Conservation (phyloP, 106 monocot genomes). For the Agapanthus africanus region DNA sequence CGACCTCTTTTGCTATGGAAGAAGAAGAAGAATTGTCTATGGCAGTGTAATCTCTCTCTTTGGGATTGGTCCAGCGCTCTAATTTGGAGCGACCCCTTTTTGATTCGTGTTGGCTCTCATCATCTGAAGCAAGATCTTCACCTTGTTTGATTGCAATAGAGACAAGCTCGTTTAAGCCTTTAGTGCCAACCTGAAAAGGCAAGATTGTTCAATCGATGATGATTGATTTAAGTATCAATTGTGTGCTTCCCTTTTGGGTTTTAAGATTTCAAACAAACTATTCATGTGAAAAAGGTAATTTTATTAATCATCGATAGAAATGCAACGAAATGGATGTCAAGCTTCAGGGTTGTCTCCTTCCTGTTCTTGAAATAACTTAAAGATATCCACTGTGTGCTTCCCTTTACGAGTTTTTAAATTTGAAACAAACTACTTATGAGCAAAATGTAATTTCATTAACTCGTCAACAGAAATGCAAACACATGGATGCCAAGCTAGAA, state of each 20-base stretch:
- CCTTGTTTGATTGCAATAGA: too few species aligned
- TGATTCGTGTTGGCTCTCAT: constrained; percentile 38
- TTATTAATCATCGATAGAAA: too few species aligned
- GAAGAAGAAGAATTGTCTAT: constrained; percentile 14
- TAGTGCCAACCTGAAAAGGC: constrained; percentile 25
- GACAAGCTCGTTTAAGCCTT: constrained; percentile 26
- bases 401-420: background rate
- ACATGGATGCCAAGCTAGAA: constrained; percentile 2
- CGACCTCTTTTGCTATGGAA: constrained; percentile 19
- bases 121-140: constrained; percentile 42
- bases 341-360: too few species aligned
- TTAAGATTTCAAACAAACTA: too few species aligned
- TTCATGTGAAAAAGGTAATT: too few species aligned
- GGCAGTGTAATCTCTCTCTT: constrained; percentile 60
- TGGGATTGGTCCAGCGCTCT: constrained; percentile 90
- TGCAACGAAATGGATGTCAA: too few species aligned
- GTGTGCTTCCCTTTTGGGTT: too few species aligned
- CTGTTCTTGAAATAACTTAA: too few species aligned
- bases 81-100: constrained; percentile 82
- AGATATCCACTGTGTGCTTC: too few species aligned
- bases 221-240: too few species aligned
- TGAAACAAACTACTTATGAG: background rate
- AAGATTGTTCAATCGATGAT: background rate
- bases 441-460: background rate
- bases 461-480: background rate